Evolutionary conservation across 768 basidiomycete genomes (phyloP).

Genomic region (Sarcodon sp.): DNA sequence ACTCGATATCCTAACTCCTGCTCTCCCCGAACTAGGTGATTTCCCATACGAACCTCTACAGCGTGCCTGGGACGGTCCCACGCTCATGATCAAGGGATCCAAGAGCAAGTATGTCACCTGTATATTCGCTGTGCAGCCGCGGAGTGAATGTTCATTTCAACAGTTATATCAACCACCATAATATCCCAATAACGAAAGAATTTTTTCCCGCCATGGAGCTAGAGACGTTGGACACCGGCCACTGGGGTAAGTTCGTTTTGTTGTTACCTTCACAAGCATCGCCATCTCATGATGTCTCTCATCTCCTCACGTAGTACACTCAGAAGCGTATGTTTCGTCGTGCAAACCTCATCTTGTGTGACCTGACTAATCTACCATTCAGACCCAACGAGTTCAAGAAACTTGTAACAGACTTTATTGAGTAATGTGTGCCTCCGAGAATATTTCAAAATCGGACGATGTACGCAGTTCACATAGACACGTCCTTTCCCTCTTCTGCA

Average conservation of each 20-base stretch:
- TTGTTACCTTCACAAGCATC: neutral
- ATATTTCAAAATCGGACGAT: too few species aligned
- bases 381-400: conserved; percentile 46
- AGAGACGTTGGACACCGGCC: conserved; percentile 58
- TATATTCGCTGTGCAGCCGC: neutral
- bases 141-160: neutral
- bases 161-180: conserved; percentile 67
- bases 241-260: conserved; percentile 59
- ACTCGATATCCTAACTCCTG: conserved; percentile 44
- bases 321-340: conserved; percentile 40
- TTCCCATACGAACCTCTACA: conserved; percentile 64
- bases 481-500: too few species aligned
- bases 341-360: neutral
- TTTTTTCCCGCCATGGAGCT: conserved; percentile 68
- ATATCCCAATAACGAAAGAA: conserved; percentile 41
- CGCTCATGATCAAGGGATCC: conserved; percentile 69
- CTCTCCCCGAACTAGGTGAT: conserved; percentile 56
- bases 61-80: conserved; percentile 39
- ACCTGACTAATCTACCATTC: neutral
- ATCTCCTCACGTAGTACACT: conserved; percentile 46
- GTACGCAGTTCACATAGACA: too few species aligned
- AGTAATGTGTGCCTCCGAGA: conserved; percentile 6
- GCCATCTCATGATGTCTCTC: neutral
- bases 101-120: conserved; percentile 46
- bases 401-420: conserved; percentile 18